Evolutionary conservation across 116 monocot species (phyloP).

Genomic region (Trichopus zeylanicus): DNA sequence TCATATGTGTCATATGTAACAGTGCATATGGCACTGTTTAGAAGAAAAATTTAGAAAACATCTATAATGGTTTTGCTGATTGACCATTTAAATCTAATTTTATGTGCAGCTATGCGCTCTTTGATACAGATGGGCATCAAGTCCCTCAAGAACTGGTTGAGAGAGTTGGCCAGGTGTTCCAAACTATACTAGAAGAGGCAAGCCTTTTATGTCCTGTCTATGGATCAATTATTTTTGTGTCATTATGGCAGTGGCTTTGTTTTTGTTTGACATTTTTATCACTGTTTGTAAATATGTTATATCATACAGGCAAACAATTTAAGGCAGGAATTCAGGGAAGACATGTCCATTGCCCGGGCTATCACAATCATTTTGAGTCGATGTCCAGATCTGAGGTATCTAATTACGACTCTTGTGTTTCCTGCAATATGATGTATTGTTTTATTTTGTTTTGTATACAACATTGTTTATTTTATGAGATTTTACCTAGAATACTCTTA

Average conservation of each 20-base stretch:
- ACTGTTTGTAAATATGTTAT: not conserved
- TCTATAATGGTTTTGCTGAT: not conserved
- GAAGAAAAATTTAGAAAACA: not conserved
- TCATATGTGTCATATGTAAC: too few species aligned
- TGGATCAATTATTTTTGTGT: not conserved
- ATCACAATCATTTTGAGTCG: constrained; percentile 48
- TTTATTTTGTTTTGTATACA: not conserved
- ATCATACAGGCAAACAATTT: constrained; percentile 57
- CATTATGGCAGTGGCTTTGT: not conserved
- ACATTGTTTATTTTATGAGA: not conserved
- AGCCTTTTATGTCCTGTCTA: not conserved
- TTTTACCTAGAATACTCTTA: not conserved
- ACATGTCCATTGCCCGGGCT: constrained; percentile 73
- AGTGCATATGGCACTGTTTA: too few species aligned
- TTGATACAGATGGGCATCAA: constrained; percentile 78
- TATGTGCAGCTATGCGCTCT: constrained; percentile 71
- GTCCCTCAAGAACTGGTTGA: constrained; percentile 74
- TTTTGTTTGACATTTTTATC: not conserved
- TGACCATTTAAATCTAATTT: not conserved
- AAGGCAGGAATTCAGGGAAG: constrained; percentile 41
- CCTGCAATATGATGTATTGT: constrained; percentile 2
- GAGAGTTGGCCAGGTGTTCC: constrained; percentile 68
- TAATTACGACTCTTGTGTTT: not conserved
- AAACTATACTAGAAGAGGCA: constrained; percentile 74
- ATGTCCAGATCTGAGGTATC: constrained; percentile 70